These are phyloP conservation scores for Trametes villosa DNA, from an alignment of 768 basidiomycete genomes.

Conservation along the genomic window DNA sequence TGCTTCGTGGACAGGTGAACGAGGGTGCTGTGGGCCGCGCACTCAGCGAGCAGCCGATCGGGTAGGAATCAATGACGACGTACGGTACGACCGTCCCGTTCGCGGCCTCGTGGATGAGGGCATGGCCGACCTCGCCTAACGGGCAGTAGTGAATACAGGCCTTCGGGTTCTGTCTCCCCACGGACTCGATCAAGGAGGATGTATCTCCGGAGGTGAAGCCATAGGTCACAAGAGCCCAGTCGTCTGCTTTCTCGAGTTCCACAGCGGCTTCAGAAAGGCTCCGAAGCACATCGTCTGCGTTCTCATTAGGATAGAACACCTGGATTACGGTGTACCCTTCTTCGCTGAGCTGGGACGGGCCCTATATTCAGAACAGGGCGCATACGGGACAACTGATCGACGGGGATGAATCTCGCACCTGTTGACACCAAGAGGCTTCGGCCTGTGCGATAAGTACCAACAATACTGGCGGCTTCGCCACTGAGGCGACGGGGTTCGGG, in stretches of 20 bases:
- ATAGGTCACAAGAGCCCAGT: constrained; percentile 25
- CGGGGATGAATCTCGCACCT: constrained; percentile 29
- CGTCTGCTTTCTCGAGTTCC: background rate
- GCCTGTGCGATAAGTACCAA: constrained; percentile 36
- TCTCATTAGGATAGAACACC: constrained; percentile 31
- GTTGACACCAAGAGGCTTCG: constrained; percentile 42
- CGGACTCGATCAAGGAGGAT: background rate
- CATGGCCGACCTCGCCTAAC: constrained; percentile 27
- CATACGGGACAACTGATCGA: background rate
- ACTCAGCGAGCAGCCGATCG: background rate
- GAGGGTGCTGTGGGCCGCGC: constrained; percentile 31
- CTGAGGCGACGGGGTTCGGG: constrained; percentile 36
- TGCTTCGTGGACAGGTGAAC: constrained; percentile 44
- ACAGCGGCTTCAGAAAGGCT: constrained; percentile 21
- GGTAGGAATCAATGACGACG: background rate
- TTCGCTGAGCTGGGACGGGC: constrained; percentile 37
- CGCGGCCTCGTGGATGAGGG: constrained; percentile 33
- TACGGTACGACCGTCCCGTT: constrained; percentile 36
- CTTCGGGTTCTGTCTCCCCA: constrained; percentile 24
- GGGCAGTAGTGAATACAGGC: constrained; percentile 45
- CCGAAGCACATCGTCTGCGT: constrained; percentile 23
- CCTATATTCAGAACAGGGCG: background rate
- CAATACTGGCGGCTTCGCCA: constrained; percentile 36
- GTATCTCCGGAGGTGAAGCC: constrained; percentile 7
- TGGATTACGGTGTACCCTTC: constrained; percentile 46